phyloP scores from a whole-genome alignment of 768 basidiomycete species.

The Ramaria sp. region DNA sequence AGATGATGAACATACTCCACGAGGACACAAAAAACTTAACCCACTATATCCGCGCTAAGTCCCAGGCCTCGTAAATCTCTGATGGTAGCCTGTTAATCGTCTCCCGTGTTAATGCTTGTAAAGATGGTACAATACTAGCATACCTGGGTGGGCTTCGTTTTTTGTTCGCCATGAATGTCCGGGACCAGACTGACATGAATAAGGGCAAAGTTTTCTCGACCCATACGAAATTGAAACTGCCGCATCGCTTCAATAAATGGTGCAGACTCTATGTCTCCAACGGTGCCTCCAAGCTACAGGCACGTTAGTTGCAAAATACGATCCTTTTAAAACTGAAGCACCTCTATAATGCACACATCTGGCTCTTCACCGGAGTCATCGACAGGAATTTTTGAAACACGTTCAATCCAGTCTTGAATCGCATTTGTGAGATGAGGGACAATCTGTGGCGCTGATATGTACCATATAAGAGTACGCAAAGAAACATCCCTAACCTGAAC shows the following conservation, averaged over 20 bases:
- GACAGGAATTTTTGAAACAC: constrained; percentile 87
- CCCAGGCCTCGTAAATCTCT: constrained; percentile 89
- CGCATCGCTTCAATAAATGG: constrained; percentile 98
- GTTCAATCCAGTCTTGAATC: constrained; percentile 97
- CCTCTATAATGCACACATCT: constrained; percentile 97
- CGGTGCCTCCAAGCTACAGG: constrained; percentile 91
- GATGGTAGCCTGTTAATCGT: constrained; percentile 53
- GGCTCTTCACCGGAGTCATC: constrained; percentile 90
- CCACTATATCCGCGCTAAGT: constrained; percentile 81
- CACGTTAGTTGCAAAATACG: neutral
- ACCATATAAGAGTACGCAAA: neutral
- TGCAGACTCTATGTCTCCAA: constrained; percentile 97
- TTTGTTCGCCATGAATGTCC: constrained; percentile 97
- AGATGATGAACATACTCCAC: neutral
- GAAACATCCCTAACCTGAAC: constrained; percentile 56
- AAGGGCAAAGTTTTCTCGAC: constrained; percentile 91
- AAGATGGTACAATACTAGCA: neutral
- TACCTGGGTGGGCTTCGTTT: constrained; percentile 94
- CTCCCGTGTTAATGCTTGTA: neutral
- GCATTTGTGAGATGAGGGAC: constrained; percentile 95
- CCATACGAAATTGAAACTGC: constrained; percentile 99
- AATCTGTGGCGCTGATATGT: constrained; percentile 38
- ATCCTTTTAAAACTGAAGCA: constrained; percentile 18
- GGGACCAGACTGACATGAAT: constrained; percentile 98
- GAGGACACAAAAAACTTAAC: constrained; percentile 18